Conservation (phyloP, 108 stramenopile species). For the Schizochytrium sp. region DNA sequence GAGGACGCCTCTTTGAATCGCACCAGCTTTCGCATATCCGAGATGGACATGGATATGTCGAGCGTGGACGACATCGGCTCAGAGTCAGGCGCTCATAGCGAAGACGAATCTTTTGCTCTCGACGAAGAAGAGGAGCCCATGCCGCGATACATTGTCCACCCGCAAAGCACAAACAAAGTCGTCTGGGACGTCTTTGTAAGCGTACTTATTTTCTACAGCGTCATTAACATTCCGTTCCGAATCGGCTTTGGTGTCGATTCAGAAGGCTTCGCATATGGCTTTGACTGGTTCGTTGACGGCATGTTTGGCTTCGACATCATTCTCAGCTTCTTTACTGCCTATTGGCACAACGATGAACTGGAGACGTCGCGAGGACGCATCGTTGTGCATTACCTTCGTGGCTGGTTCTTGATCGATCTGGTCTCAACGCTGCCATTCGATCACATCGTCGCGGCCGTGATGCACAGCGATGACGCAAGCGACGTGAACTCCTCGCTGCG, state of each 20-base stretch:
- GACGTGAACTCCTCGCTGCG: background rate
- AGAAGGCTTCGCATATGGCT: background rate
- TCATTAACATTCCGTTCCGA: conserved; percentile 41
- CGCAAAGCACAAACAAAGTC: conserved; percentile 20
- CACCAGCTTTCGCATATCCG: background rate
- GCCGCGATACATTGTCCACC: conserved; percentile 14
- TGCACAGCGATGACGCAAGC: background rate
- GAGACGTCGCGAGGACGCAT: background rate
- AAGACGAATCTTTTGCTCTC: background rate
- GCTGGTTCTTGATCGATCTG: conserved; percentile 45
- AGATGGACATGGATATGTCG: background rate
- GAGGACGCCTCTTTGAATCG: background rate
- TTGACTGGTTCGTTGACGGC: conserved; percentile 8
- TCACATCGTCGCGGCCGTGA: background rate
- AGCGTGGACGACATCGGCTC: too few species aligned
- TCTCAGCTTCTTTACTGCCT: conserved; percentile 32
- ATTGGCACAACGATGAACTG: conserved; percentile 29
- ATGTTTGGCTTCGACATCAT: conserved; percentile 37
- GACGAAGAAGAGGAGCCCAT: background rate
- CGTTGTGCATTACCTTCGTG: conserved; percentile 22
- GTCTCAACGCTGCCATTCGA: conserved; percentile 43
- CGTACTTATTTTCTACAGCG: conserved; percentile 40
- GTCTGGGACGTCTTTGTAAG: conserved; percentile 44
- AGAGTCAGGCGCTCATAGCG: too few species aligned
- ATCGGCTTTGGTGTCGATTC: conserved; percentile 16